Evolutionary conservation across 1,284 basidiomycete genomes (phyloP).

Genomic region (Schizophyllum amplum): DNA sequence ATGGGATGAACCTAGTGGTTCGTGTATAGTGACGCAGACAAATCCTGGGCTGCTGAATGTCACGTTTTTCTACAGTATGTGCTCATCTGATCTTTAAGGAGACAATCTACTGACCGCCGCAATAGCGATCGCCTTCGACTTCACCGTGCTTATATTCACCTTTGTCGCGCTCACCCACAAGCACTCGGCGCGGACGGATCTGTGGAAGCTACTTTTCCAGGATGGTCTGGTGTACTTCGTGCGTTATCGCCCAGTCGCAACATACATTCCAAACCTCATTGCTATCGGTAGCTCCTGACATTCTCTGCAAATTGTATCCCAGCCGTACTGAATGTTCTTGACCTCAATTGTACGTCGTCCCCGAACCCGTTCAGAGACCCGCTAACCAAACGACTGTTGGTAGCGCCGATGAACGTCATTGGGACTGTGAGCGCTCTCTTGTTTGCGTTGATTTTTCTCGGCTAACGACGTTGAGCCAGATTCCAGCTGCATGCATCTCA

Average conservation of each 20-base stretch:
- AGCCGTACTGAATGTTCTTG: slow-evolving; percentile 53
- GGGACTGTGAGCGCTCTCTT: slow-evolving; percentile 3
- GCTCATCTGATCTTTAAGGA: background rate
- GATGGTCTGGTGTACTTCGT: slow-evolving; percentile 65
- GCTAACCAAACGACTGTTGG: slow-evolving; percentile 5
- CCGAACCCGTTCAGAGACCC: slow-evolving; percentile 1
- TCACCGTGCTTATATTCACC: slow-evolving; percentile 49
- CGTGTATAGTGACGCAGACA: slow-evolving; percentile 45
- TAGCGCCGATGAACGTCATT: slow-evolving; percentile 54
- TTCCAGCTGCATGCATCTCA: slow-evolving; percentile 45
- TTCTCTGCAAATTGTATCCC: slow-evolving; percentile 60
- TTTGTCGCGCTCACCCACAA: slow-evolving; percentile 40
- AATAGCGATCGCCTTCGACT: slow-evolving; percentile 60
- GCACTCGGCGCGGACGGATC: slow-evolving; percentile 41
- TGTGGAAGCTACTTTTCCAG: slow-evolving; percentile 58
- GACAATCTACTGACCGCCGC: slow-evolving; percentile 1
- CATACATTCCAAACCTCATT: slow-evolving; percentile 3
- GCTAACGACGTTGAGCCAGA: slow-evolving; percentile 24
- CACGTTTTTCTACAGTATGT: slow-evolving; percentile 63
- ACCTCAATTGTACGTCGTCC: slow-evolving; percentile 49
- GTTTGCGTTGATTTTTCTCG: background rate
- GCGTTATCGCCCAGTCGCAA: background rate
- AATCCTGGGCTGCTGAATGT: slow-evolving; percentile 49
- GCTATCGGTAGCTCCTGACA: slow-evolving; percentile 28
- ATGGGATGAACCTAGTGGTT: slow-evolving; percentile 32